A percentile compares a stretch with the other conserved stretches of the same genome.
Evolutionary conservation across 2,329 filamentous ascomycete genomes (phyloP).

Genomic region (Cercospora sp.): DNA sequence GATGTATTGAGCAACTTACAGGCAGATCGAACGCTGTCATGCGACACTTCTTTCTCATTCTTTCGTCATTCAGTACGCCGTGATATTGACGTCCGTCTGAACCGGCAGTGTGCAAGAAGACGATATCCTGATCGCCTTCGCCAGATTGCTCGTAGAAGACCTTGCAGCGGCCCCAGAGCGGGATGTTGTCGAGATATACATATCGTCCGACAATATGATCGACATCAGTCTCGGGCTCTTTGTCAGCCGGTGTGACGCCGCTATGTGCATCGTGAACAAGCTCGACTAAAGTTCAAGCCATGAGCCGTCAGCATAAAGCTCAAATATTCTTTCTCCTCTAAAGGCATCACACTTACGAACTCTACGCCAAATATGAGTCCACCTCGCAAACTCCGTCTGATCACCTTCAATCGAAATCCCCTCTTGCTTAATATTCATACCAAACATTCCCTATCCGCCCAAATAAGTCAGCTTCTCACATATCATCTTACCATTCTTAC

Average conservation of each 20-base stretch:
- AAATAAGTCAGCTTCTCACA: conserved; percentile 16
- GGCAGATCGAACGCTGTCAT: conserved; percentile 55
- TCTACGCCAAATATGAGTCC: conserved; percentile 51
- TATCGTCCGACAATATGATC: conserved; percentile 53
- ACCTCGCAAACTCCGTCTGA: conserved; percentile 47
- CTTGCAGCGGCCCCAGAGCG: conserved; percentile 52
- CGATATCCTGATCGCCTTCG: conserved; percentile 49
- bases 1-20: too few relatives aligned
- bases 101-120: conserved; percentile 42
- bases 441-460: conserved; percentile 36
- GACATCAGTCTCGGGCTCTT: conserved; percentile 41
- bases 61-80: conserved; percentile 52
- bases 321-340: too few relatives aligned
- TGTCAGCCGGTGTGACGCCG: conserved; percentile 46
- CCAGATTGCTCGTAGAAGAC: conserved; percentile 53
- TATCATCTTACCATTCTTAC: not conserved
- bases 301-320: too few relatives aligned
- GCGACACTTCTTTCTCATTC: conserved; percentile 49
- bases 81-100: conserved; percentile 53
- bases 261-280: conserved; percentile 50
- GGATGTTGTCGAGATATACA: conserved; percentile 46
- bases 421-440: conserved; percentile 52
- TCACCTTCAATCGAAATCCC: conserved; percentile 51
- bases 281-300: conserved; percentile 38
- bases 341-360: conserved; percentile 34